Evolutionary conservation across 2,329 filamentous ascomycete genomes (phyloP).

Genomic region (Neonectria ditissima): DNA sequence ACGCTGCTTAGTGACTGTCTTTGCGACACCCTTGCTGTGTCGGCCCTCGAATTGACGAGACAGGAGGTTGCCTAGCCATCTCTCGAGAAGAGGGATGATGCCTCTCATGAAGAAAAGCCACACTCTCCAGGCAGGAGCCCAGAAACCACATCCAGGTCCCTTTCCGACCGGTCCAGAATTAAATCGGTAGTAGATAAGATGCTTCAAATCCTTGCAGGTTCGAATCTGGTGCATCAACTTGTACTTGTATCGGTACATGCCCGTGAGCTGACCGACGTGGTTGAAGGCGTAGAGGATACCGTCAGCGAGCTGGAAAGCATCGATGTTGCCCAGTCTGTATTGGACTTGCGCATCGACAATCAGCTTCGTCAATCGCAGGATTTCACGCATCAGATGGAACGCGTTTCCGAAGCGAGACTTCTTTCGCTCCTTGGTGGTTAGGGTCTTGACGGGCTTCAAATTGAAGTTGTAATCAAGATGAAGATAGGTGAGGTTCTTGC

Average conservation of each 20-base stretch:
- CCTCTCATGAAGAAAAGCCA: constrained; percentile 99
- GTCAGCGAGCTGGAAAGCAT: constrained; percentile 97
- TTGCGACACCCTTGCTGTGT: constrained; percentile 98
- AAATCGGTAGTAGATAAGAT: constrained; percentile 98
- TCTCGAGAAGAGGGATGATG: constrained; percentile 94
- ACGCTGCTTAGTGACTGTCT: constrained; percentile 98
- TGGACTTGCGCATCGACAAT: constrained; percentile 99
- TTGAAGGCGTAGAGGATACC: constrained; percentile 99
- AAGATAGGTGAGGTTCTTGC: constrained; percentile 97
- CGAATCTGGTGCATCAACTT: constrained; percentile 99
- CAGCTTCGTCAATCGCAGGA: constrained; percentile 92
- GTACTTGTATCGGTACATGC: constrained; percentile 99
- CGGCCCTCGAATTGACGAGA: constrained; percentile 98
- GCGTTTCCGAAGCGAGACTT: constrained; percentile 99
- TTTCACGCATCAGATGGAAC: constrained; percentile 99
- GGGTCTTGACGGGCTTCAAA: constrained; percentile 96
- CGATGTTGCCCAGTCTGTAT: constrained; percentile 96
- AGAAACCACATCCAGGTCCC: constrained; percentile 97
- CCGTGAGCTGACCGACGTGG: constrained; percentile 96
- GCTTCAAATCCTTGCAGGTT: constrained; percentile 98
- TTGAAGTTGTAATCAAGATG: constrained; percentile 99
- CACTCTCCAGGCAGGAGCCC: constrained; percentile 98
- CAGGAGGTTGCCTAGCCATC: constrained; percentile 96
- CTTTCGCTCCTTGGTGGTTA: constrained; percentile 98
- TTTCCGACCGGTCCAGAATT: constrained; percentile 97